Conservation (phyloP, 192 early-diverging fungal species). For the Jimgerdemannia flammicorona region DNA sequence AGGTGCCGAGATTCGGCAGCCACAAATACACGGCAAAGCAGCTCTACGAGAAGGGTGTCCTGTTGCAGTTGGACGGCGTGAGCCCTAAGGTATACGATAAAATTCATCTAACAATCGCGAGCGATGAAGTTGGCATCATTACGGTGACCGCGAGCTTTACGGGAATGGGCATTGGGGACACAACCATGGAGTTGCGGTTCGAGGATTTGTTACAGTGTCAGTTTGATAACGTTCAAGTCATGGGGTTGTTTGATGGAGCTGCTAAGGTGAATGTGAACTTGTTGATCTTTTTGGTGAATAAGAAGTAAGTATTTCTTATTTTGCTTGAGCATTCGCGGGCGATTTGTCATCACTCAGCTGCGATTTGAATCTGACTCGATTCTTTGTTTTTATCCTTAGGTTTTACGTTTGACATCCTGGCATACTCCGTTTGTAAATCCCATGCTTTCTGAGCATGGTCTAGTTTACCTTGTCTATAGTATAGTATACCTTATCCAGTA, state of each 20-base stretch:
- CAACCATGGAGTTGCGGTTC: slow-evolving; percentile 77
- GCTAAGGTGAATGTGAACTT: slow-evolving; percentile 96
- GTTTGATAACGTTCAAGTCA: slow-evolving; percentile 89
- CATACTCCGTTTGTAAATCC: no score
- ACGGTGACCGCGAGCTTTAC: slow-evolving; percentile 79
- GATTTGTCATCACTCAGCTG: no score
- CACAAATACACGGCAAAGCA: slow-evolving; percentile 97
- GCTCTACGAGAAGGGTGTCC: slow-evolving; percentile 89
- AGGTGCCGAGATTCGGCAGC: slow-evolving; percentile 93
- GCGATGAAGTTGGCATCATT: slow-evolving; percentile 88
- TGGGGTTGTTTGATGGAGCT: slow-evolving; percentile 88
- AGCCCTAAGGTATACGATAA: slow-evolving; percentile 82
- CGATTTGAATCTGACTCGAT: no score
- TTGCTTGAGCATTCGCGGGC: slow-evolving; percentile 29
- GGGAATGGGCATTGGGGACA: slow-evolving; percentile 61
- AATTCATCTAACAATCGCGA: slow-evolving; percentile 89
- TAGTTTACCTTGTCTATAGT: no score
- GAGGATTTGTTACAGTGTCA: slow-evolving; percentile 94
- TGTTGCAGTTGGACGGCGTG: slow-evolving; percentile 81
- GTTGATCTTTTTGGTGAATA: slow-evolving; percentile 94
- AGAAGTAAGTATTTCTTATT: slow-evolving; percentile 64
- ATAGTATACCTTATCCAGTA: no score
- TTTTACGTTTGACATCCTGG: no score
- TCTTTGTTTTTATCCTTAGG: no score
- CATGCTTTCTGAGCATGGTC: no score